Evolutionary conservation across 2,329 filamentous ascomycete genomes (phyloP).

Genomic region (Aspergillus quadricinctus): DNA sequence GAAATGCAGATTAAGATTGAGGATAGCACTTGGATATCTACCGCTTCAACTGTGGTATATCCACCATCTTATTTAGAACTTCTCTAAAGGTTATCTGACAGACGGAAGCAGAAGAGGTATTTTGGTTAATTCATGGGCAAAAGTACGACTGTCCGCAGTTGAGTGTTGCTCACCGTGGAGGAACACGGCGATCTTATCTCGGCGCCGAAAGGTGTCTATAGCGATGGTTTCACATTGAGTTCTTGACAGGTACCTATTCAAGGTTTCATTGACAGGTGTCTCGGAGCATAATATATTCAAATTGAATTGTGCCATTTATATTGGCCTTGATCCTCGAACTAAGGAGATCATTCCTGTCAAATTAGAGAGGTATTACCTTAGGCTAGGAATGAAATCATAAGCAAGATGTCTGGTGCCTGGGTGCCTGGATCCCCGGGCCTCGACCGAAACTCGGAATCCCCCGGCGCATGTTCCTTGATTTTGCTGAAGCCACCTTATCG

Average conservation of each 20-base stretch:
- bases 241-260: background rate
- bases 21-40: background rate
- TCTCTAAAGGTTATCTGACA: background rate
- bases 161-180: background rate
- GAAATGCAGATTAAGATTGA: background rate
- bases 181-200: background rate
- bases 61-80: background rate
- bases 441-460: background rate
- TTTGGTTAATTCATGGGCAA: background rate
- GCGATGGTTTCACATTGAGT: background rate
- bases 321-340: background rate
- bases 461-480: background rate
- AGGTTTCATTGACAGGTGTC: background rate
- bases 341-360: background rate
- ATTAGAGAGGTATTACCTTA: no score
- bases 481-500: background rate
- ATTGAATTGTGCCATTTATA: background rate
- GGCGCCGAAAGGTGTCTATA: background rate
- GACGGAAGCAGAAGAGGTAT: background rate
- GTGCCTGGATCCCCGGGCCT: background rate
- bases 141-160: background rate
- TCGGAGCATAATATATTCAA: background rate
- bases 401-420: background rate
- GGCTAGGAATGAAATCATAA: background rate
- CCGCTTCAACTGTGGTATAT: no score